These are phyloP conservation scores for Aspergillus sp. DNA, from an alignment of 2,329 filamentous ascomycete genomes.

Conservation along the genomic window DNA sequence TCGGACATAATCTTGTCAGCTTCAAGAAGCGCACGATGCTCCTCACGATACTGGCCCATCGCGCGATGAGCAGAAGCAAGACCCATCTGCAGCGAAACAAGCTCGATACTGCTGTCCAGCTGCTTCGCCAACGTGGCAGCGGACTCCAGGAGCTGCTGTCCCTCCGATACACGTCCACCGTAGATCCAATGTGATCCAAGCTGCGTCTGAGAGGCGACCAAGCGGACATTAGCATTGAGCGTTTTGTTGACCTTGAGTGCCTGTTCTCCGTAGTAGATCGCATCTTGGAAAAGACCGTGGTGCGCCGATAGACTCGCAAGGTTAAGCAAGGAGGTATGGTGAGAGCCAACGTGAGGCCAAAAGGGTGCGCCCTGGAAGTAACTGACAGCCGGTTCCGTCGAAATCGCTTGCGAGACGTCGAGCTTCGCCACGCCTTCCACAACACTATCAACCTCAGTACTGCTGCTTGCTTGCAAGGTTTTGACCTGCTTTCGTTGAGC, in stretches of 20 bases:
- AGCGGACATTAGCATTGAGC: slow-evolving; percentile 55
- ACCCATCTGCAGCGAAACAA: slow-evolving; percentile 43
- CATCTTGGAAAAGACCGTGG: slow-evolving; percentile 80
- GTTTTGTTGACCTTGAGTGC: slow-evolving; percentile 68
- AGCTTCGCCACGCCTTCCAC: slow-evolving; percentile 34
- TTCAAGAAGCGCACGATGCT: slow-evolving; percentile 44
- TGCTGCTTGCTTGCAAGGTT: slow-evolving; percentile 11
- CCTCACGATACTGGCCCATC: slow-evolving; percentile 43
- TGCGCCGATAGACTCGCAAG: slow-evolving; percentile 74
- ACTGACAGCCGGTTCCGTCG: slow-evolving; percentile 36
- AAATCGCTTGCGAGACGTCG: slow-evolving; percentile 29
- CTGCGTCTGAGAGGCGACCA: slow-evolving; percentile 42
- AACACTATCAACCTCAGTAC: slow-evolving; percentile 29
- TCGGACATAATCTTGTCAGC: slow-evolving; percentile 41
- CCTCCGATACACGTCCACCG: slow-evolving; percentile 45
- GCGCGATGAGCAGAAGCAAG: slow-evolving; percentile 42
- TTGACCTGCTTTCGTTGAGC: slow-evolving; percentile 30
- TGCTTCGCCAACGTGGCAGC: slow-evolving; percentile 50
- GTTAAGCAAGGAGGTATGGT: slow-evolving; percentile 65
- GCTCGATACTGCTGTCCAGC: slow-evolving; percentile 45
- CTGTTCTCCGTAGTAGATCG: slow-evolving; percentile 79
- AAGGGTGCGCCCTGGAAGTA: slow-evolving; percentile 59
- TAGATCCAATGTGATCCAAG: slow-evolving; percentile 44
- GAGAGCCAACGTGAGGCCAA: slow-evolving; percentile 69
- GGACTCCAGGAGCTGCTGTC: slow-evolving; percentile 51